Base-by-base conservation (phyloP, 257 asterid genomes). In the Oldenlandia corymbosa region DNA sequence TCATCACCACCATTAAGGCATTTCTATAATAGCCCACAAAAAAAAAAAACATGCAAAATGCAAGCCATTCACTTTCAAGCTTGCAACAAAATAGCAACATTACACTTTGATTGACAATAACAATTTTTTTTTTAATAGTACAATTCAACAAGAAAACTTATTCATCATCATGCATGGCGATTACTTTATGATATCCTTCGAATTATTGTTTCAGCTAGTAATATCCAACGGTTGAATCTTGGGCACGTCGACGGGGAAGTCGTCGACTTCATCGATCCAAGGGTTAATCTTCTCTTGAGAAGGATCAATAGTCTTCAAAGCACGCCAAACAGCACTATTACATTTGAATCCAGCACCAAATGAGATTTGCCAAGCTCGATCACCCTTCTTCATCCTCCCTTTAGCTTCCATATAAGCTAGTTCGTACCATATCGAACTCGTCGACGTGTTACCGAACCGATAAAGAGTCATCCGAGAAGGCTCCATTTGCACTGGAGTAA, bases 261-360 rank as follows among this genome's bases (percentile, higher is more conserved):
- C 78, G 12, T 56, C 39, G 20, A 75, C 71, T 60, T 78, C 83
- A 56, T 68, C 73, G 36, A 59, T 71, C 83, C 83, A 75, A 0
- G 83, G 76, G 39, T 68, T 74, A 18, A 60, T 61, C 41, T 60
- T 65, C 65, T 71, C 80, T 61, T 68, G 59, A 4, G 50, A 42
- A n/a, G 83, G 80, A 50, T 78, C 32, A 18, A 78, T 60, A 16
- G n/a, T 55, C 56, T 52, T 74, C 65, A 78, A 24, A 12, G 83
- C 80, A 3, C 67, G 67, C 83, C 83, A 78, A 4, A 79, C 78
- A 0, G 68, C 76, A 46, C 80, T 79, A 26, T 79, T 69, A 41
- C 80, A 79, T 51, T 79, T 79, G 30, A 79, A 79, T 5, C 83
- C 83, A 0, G 80, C 76, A 1, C 80, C 78, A 1, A 79, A 79